Base-by-base conservation (phyloP, 257 asterid species). In the Solanum pinnatisectum region DNA sequence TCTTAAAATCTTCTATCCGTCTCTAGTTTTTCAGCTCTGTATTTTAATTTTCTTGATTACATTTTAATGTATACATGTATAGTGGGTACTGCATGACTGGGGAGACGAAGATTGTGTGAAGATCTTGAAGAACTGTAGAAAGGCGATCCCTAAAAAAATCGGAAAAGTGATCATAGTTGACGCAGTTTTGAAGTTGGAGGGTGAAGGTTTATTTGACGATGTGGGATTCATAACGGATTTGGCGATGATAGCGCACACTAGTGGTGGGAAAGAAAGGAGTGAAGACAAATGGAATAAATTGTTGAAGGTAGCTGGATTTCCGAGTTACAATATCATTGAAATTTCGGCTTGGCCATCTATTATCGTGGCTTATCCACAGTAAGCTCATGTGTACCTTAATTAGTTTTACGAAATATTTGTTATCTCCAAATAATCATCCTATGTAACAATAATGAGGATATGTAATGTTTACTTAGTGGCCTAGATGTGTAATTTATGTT, bases 61-160 rank as follows among this genome's bases (percentile, higher is more conserved):
- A 44, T 56, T 56, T 20, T 67, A 67, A 67, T 27, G 18, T 67
- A 86, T 10, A 33, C 16, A 46, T 46, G 3, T 14, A 13, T 36
- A 84, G 89, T 71, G 87, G 84, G 36, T 88, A 18, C 14, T 88
- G 77, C 89, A 83, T 59, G 35, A 83, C 5, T 88, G 87, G 89
- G 84, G 81, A 23, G 89, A 88, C 22, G 89, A 88, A 68, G 74
- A 72, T 46, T 88, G 89, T 33, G 84, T 83, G 74, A 88, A 88
- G 68, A 88, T 88, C 10, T 35, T 88, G 65, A 71, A 35, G 32
- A 88, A 42, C 20, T 83, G 89, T 35, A 32, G 32, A 60, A 82
- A 83, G 59, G 87, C 67, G 12, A 44, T 88, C 7, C 84, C 89
- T 12, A 67, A 70, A 33, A 46, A 71, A 39, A 70, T 46, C 4